Base-by-base conservation (phyloP, 176 grass and related monocot species). In the Avena insularis region DNA sequence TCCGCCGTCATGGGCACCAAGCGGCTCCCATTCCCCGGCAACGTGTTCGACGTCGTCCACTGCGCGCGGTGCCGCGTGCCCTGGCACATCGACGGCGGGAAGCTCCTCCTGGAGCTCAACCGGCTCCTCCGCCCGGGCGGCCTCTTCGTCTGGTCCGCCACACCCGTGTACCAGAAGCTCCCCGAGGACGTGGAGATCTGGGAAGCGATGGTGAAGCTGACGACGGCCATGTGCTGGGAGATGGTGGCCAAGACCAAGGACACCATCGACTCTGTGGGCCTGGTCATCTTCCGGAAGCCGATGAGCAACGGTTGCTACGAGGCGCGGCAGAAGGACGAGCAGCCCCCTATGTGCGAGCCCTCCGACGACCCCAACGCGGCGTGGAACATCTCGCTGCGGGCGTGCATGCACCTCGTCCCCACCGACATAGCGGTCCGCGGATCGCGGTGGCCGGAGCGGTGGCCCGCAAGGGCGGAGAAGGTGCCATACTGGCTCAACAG, bases 131-230 rank as follows among this genome's bases (percentile, higher is more conserved):
- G 97, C 3, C 97, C 97, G 10, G 97, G 97, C 2, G 97, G 97
- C 14, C 89, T 96, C 83, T 99, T 99, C 63, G 89, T 99, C 15
- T 99, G 97, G 97, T 96, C 97, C 6, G 97, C 97, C 57, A 99
- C 97, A 21, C 94, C 97, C 6, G 92, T 94, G 5, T 99, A 99
- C 69, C 90, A 99, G 83, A 93, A 93, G 29, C 87, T 93, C 45
- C 77, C 84, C 0, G 92, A 93, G 2, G 94, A 99, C 75, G 94
- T 96, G 35, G 92, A 96, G 89, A 99, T 99, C 79, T 99, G 97
- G 97, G 80, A 82, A 12, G 97, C 83, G 0, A 99, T 96, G 92
- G 78, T 73, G 72, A 86, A 85, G 83, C 81, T 99, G 83, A 93
- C 90, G 17, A 96, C 84, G 58, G 86, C 92, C 3, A 96, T 99